Evolutionary conservation across 2,329 filamentous ascomycete species (phyloP).

Genomic region (Sporothrix curviconia): DNA sequence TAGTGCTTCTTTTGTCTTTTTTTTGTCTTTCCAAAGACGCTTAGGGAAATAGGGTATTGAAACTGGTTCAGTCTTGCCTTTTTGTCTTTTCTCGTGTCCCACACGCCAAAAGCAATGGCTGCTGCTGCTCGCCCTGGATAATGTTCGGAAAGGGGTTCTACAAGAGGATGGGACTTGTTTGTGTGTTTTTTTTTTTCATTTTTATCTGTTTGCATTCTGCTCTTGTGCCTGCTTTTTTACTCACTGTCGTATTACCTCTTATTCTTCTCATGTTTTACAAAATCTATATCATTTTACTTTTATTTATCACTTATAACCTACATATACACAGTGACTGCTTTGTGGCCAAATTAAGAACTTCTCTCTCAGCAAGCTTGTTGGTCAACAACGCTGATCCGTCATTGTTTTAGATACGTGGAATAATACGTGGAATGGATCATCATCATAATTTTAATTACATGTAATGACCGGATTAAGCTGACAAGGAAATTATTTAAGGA

Average conservation of each 20-base stretch:
- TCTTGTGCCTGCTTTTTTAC: not conserved
- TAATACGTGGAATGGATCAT: too few species aligned
- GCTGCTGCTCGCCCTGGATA: not conserved
- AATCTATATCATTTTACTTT: not conserved
- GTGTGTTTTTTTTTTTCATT: not conserved
- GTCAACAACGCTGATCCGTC: too few species aligned
- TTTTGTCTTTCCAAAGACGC: not conserved
- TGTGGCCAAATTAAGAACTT: too few species aligned
- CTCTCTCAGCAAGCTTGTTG: too few species aligned
- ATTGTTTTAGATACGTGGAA: too few species aligned
- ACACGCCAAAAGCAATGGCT: not conserved
- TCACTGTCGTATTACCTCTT: not conserved
- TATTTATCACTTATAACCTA: not conserved
- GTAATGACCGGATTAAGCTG: too few species aligned
- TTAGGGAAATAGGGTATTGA: not conserved
- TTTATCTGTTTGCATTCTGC: not conserved
- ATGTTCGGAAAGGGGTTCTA: not conserved
- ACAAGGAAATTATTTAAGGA: too few species aligned
- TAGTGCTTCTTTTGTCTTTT: not conserved
- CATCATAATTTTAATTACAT: too few species aligned
- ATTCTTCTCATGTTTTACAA: slow-evolving; percentile 9
- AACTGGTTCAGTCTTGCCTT: not conserved
- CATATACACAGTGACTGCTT: too few species aligned
- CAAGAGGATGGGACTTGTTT: not conserved
- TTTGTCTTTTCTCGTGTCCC: not conserved